Evolutionary conservation across 1,284 basidiomycete genomes (phyloP), one percentile per base, ranked within the genome.

Genomic region (Cryptococcus neoformans): DNA sequence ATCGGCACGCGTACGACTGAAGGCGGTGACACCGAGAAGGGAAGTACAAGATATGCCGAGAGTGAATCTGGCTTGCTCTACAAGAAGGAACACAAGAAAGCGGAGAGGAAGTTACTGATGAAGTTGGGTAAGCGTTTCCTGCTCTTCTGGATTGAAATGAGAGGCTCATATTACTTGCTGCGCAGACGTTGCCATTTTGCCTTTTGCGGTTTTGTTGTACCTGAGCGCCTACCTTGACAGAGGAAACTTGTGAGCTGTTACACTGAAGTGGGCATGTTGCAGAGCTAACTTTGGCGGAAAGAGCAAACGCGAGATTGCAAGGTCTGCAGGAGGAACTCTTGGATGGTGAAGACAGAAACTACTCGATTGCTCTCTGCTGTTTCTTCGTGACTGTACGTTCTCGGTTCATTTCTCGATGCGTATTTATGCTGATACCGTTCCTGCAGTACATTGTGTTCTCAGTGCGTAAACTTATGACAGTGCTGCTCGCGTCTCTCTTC

Each of bases 161-260:
- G 21, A 7, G 7, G 16, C 34, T 28, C 17, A 28, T 28, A 28
- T 28, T 28, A 4, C 14, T 28, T 28, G 58, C 79, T 7, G 28
- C 9, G 34, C 14, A 47, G 46, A 47, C 14, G 16, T 47, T 7
- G 46, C 17, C 28, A 47, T 47, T 28, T 34, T 47, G 16, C 46
- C 46, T 11, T 47, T 47, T 47, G 46, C 46, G 7, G 28, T 47
- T 28, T 28, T 47, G 6, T 67, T 80, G 14, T 80, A 80, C 61
- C 65, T 80, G 28, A 65, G 67, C 4, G 79, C 78, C 5, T 80
- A 80, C 60, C 73, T 80, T 38, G 79, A 79, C 52, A 63, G 78
- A 47, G 76, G 74, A 12, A 73, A 75, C 57, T 44, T 74, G 69
- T 69, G 42, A 62, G 68, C 3, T n/a, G n/a, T 16, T 21, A 44